A percentile compares a stretch with the other conserved stretches of the same genome.
phyloP scores from a whole-genome alignment of 2,329 filamentous ascomycete species.

The Trichoderma simmonsii region DNA sequence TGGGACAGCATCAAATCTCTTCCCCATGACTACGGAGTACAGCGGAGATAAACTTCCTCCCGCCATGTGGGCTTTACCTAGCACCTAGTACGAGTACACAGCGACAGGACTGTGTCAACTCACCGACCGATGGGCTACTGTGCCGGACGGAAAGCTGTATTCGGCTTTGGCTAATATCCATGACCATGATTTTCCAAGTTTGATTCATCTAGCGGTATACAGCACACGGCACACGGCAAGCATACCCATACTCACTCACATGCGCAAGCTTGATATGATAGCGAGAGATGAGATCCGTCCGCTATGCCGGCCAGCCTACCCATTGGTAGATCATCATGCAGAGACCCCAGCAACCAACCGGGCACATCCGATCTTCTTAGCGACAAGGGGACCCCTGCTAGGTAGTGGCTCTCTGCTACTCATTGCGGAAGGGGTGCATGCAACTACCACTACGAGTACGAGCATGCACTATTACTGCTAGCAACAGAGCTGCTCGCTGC shows the following conservation, averaged over 20 bases:
- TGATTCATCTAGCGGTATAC: background rate
- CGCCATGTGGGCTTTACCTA: background rate
- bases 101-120: background rate
- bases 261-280: background rate
- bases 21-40: background rate
- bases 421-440: background rate
- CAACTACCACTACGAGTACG: background rate
- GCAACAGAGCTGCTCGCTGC: background rate
- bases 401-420: background rate
- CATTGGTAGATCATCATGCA: constrained; percentile 12
- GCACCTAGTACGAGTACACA: background rate
- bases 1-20: background rate
- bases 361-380: constrained; percentile 16
- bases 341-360: constrained; percentile 10
- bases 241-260: background rate
- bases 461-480: background rate
- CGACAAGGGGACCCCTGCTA: constrained; percentile 1
- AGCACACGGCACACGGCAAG: background rate
- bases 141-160: background rate
- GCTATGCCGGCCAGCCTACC: background rate
- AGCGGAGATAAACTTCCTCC: background rate
- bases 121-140: background rate
- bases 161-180: background rate
- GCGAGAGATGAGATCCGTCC: background rate
- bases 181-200: background rate